phyloP scores from a whole-genome alignment of 176 grass and related monocot genomes.

The Leersia perrieri region DNA sequence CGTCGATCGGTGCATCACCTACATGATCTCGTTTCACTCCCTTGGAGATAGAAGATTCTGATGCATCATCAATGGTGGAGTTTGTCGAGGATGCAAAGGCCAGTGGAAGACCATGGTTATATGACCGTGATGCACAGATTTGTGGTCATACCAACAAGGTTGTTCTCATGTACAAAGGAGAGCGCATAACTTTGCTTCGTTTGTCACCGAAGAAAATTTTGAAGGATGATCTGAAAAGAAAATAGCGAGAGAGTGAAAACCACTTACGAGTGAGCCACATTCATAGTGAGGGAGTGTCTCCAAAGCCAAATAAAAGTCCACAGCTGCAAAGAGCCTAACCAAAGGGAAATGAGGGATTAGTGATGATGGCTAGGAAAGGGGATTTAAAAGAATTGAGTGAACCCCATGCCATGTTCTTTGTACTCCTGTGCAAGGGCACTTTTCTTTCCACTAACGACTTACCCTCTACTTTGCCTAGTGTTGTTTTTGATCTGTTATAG shows the following conservation, averaged over 20 bases:
- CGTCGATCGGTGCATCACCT: too few relatives aligned
- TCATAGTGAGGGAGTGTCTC: neutral
- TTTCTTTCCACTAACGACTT: too few relatives aligned
- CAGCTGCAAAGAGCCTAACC: neutral
- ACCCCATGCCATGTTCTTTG: too few relatives aligned
- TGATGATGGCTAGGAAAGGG: too few relatives aligned
- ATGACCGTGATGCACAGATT: neutral
- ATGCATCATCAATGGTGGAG: too few relatives aligned
- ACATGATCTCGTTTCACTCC: too few relatives aligned
- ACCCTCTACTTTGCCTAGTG: too few relatives aligned
- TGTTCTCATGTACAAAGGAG: too few relatives aligned
- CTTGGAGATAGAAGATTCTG: too few relatives aligned
- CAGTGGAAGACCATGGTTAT: neutral
- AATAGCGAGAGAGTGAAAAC: neutral
- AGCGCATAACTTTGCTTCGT: neutral
- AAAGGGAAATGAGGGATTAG: neutral
- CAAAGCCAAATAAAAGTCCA: neutral
- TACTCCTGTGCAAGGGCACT: too few relatives aligned
- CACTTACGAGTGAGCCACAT: neutral
- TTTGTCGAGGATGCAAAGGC: too few relatives aligned
- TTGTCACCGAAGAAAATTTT: neutral
- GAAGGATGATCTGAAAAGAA: neutral
- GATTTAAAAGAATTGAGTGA: neutral
- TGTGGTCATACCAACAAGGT: neutral
- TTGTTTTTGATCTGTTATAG: too few relatives aligned